Conservation (phyloP, 2,329 filamentous ascomycete genomes). For the Neodidymelliopsis sp. region DNA sequence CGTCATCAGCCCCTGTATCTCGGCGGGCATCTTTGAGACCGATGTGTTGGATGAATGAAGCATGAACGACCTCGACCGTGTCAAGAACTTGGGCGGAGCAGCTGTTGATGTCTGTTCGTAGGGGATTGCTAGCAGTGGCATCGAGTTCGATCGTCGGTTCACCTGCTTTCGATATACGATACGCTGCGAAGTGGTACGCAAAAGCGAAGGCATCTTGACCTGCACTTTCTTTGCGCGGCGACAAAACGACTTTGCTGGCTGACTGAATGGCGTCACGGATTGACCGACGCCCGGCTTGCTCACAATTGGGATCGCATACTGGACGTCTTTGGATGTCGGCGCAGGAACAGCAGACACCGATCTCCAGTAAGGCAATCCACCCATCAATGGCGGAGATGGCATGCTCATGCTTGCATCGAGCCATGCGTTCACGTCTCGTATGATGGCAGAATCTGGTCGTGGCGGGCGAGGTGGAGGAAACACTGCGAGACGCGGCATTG, state of each 20-base stretch:
- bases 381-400: constrained; percentile 42
- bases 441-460: constrained; percentile 35
- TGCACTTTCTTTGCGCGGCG: constrained; percentile 40
- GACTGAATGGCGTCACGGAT: constrained; percentile 26
- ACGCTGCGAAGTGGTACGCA: constrained; percentile 28
- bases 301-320: constrained; percentile 40
- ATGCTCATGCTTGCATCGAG: constrained; percentile 38
- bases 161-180: constrained; percentile 19
- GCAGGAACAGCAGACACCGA: constrained; percentile 21
- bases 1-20: constrained; percentile 5
- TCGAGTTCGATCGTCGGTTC: constrained; percentile 36
- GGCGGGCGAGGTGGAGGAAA: constrained; percentile 31
- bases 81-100: constrained; percentile 12
- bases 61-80: constrained; percentile 20
- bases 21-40: constrained; percentile 10
- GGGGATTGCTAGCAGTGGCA: constrained; percentile 29
- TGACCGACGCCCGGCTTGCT: constrained; percentile 14
- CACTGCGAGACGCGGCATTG: constrained; percentile 15
- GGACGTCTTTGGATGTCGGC: constrained; percentile 22
- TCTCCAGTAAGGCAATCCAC: constrained; percentile 45
- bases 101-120: constrained; percentile 22
- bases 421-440: constrained; percentile 44
- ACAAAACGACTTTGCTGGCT: constrained; percentile 35
- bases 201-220: constrained; percentile 39
- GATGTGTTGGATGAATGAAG: constrained; percentile 11